phyloP scores from a whole-genome alignment of 2,329 filamentous ascomycete species.

The Penicillium sp. region DNA sequence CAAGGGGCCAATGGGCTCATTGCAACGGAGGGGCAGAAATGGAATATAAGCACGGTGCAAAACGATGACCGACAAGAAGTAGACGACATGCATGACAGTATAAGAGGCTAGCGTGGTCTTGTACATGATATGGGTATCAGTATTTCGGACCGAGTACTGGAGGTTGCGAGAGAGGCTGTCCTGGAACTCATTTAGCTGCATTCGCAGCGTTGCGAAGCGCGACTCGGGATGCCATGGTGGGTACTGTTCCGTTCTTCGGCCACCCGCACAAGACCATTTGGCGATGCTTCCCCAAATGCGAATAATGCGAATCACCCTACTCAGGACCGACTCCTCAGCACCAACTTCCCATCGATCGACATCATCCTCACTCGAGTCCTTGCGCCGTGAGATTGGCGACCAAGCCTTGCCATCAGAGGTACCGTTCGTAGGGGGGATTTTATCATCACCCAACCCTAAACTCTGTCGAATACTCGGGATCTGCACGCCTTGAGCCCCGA shows the following conservation, averaged over 20 bases:
- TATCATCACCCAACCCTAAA: constrained; percentile 39
- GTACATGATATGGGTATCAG: constrained; percentile 55
- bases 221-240: constrained; percentile 56
- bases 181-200: constrained; percentile 51
- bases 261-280: constrained; percentile 56
- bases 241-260: constrained; percentile 51
- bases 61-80: constrained; percentile 55
- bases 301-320: constrained; percentile 55
- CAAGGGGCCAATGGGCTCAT: constrained; percentile 53
- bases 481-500: constrained; percentile 43
- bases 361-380: constrained; percentile 43
- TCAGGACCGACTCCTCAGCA: constrained; percentile 53
- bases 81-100: constrained; percentile 56
- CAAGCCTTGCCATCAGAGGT: constrained; percentile 37
- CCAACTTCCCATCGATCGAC: constrained; percentile 55
- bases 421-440: constrained; percentile 32
- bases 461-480: constrained; percentile 45
- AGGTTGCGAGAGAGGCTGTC: constrained; percentile 53
- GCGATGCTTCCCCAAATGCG: constrained; percentile 58
- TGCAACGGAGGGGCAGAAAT: constrained; percentile 52
- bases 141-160: constrained; percentile 52
- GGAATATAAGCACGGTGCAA: constrained; percentile 58
- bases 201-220: constrained; percentile 48
- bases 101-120: constrained; percentile 54
- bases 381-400: constrained; percentile 41